phyloP scores from a whole-genome alignment of 495 filamentous ascomycete species.

The Penicillium cinerascens region DNA sequence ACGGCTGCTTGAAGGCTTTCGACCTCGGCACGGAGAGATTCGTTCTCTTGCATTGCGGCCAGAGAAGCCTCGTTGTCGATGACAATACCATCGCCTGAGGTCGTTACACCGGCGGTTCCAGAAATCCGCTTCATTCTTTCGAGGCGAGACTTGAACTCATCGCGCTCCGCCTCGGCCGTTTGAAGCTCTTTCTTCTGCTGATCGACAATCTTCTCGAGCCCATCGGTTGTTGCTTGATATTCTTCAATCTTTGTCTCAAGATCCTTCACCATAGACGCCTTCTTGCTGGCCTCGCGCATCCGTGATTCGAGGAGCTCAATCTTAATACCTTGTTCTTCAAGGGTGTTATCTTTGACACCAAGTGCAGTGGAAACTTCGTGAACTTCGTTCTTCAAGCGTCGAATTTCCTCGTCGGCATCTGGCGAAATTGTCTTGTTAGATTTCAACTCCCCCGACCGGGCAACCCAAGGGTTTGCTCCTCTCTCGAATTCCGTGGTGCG shows the following conservation, averaged over 20 bases:
- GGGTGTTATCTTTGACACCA: slow-evolving; percentile 85
- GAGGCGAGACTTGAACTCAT: slow-evolving; percentile 70
- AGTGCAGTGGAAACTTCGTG: slow-evolving; percentile 59
- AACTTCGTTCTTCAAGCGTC: slow-evolving; percentile 69
- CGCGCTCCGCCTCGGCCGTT: slow-evolving; percentile 58
- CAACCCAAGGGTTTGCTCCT: slow-evolving; percentile 72
- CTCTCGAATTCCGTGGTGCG: slow-evolving; percentile 84
- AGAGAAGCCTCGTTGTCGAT: slow-evolving; percentile 42
- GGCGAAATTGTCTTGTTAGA: slow-evolving; percentile 71
- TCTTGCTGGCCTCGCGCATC: slow-evolving; percentile 54
- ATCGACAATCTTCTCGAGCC: slow-evolving; percentile 37
- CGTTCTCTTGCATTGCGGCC: slow-evolving; percentile 69
- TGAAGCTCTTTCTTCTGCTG: slow-evolving; percentile 42
- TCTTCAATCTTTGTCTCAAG: slow-evolving; percentile 62
- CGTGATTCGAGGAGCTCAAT: slow-evolving; percentile 51
- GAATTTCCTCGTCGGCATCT: slow-evolving; percentile 77
- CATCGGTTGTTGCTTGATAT: slow-evolving; percentile 40
- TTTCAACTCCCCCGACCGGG: slow-evolving; percentile 74
- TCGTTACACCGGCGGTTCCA: slow-evolving; percentile 49
- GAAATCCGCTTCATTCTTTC: slow-evolving; percentile 51
- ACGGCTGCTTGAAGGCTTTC: slow-evolving; percentile 68
- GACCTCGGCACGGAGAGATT: slow-evolving; percentile 67
- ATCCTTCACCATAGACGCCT: slow-evolving; percentile 44
- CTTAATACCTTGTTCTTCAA: slow-evolving; percentile 80
- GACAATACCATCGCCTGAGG: slow-evolving; percentile 39